Conservation (phyloP, 2,329 filamentous ascomycete genomes). For the Trichophyton mentagrophytes region DNA sequence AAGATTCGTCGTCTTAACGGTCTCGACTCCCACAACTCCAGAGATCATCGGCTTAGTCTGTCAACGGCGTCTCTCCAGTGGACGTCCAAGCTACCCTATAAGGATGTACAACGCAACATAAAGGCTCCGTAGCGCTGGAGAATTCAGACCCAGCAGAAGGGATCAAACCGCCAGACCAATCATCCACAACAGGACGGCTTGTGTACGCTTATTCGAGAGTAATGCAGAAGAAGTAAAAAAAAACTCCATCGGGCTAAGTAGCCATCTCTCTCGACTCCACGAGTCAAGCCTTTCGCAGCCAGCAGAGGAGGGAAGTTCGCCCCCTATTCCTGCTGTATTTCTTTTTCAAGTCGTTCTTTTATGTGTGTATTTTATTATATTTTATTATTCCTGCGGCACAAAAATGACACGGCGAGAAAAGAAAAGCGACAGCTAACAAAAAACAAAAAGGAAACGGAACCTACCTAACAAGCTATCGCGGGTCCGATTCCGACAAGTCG, state of each 20-base stretch:
- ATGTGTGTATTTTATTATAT: neutral
- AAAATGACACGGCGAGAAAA: neutral
- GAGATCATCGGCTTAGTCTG: neutral
- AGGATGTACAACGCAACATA: neutral
- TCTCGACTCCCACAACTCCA: neutral
- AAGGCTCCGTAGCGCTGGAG: neutral
- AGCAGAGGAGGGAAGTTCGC: neutral
- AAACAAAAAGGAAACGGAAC: neutral
- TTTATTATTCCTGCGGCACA: neutral
- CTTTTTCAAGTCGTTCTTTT: neutral
- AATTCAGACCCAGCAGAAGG: neutral
- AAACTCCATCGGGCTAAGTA: neutral
- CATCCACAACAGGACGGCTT: neutral
- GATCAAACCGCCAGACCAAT: constrained; percentile 2
- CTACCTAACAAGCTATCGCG: neutral
- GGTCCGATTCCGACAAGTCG: constrained; percentile 1
- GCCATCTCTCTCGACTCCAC: neutral
- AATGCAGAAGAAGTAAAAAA: neutral
- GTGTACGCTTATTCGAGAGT: neutral
- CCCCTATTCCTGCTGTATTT: no score
- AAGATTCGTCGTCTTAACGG: neutral
- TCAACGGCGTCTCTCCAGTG: neutral
- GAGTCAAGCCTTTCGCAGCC: neutral
- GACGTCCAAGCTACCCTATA: neutral
- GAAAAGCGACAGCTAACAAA: neutral